Percentiles rank a stretch among this genome's conserved stretches.
Conservation (phyloP, 805 yeast genomes). For the Ascoidea tarda region DNA sequence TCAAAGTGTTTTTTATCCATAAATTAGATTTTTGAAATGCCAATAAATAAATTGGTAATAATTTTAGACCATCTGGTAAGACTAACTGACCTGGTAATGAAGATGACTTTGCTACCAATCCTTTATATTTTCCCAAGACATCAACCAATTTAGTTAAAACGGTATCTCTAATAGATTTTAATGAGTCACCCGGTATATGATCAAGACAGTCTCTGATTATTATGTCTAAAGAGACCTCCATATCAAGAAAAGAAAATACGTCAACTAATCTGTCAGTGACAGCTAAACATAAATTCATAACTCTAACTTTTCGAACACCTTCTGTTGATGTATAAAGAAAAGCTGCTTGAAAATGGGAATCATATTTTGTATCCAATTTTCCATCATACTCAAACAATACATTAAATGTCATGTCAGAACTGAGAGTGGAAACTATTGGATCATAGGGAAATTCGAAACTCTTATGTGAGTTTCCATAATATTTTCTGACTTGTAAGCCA, state of each 20-base stretch:
- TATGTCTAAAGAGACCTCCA: conserved; percentile 44
- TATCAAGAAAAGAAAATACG: conserved; percentile 69
- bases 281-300: conserved; percentile 72
- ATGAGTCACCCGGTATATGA: conserved; percentile 26
- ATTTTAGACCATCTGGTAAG: conserved; percentile 67
- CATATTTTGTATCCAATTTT: conserved; percentile 49
- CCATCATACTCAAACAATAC: conserved; percentile 71
- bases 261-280: conserved; percentile 63
- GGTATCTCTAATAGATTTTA: conserved; percentile 34
- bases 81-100: conserved; percentile 49
- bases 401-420: conserved; percentile 49
- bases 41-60: conserved; percentile 53
- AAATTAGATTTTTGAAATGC: conserved; percentile 59
- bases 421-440: conserved; percentile 56
- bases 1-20: conserved; percentile 24
- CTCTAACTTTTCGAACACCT: conserved; percentile 76
- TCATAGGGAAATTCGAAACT: conserved; percentile 28
- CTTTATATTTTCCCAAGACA: conserved; percentile 45
- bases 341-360: conserved; percentile 87
- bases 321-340: conserved; percentile 63
- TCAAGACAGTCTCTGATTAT: conserved; percentile 34
- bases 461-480: conserved; percentile 46
- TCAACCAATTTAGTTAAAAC: conserved; percentile 39
- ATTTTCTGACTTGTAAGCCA: conserved; percentile 69
- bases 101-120: conserved; percentile 26